Conservation (phyloP, 805 yeast genomes). For the Aciculoconidium aculeatum region DNA sequence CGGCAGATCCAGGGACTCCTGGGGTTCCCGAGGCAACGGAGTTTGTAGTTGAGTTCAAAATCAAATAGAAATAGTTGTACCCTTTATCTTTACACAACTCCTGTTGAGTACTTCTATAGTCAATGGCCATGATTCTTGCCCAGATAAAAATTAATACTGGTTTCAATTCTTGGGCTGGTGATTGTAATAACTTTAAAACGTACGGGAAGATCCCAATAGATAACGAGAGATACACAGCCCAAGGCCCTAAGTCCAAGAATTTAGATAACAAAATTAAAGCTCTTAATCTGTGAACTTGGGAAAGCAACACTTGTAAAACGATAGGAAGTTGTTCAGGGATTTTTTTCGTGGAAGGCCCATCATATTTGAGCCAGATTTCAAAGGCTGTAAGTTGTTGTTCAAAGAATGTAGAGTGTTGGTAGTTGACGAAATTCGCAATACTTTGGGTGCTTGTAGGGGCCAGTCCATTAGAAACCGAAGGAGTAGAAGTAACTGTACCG, state of each 20-base stretch:
- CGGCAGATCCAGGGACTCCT: slow-evolving; percentile 20
- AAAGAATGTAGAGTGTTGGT: slow-evolving; percentile 89
- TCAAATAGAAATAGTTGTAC: slow-evolving; percentile 77
- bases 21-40: slow-evolving; percentile 28
- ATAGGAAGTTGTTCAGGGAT: slow-evolving; percentile 96
- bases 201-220: slow-evolving; percentile 96
- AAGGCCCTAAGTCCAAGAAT: slow-evolving; percentile 90
- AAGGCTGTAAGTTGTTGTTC: slow-evolving; percentile 96
- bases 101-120: slow-evolving; percentile 81
- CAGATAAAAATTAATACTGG: slow-evolving; percentile 94
- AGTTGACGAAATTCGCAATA: slow-evolving; percentile 45
- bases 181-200: slow-evolving; percentile 80
- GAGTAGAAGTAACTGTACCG: slow-evolving; percentile 2
- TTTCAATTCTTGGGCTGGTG: slow-evolving; percentile 92
- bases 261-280: slow-evolving; percentile 80
- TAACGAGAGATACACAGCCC: slow-evolving; percentile 92
- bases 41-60: slow-evolving; percentile 45
- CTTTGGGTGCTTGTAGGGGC: slow-evolving; percentile 12
- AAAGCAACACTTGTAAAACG: slow-evolving; percentile 82
- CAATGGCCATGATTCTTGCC: slow-evolving; percentile 97
- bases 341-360: slow-evolving; percentile 70
- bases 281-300: slow-evolving; percentile 89
- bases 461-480: slow-evolving; percentile 4
- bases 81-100: slow-evolving; percentile 91
- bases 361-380: slow-evolving; percentile 89